Percentiles rank a stretch among this genome's conserved stretches.
Conservation (phyloP, 129 eudicot genomes). For the Oenanthe sinensis region DNA sequence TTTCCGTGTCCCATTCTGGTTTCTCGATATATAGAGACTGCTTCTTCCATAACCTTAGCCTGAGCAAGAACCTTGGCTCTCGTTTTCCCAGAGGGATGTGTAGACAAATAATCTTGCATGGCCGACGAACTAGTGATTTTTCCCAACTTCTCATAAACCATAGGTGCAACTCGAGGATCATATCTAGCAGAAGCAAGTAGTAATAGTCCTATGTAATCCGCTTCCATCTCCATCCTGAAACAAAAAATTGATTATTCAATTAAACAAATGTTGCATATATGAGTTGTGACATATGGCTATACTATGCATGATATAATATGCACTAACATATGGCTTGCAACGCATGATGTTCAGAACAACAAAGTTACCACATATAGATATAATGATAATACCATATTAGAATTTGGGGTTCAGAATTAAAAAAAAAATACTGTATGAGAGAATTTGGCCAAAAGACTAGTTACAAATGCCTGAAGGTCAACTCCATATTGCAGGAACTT, state of each 20-base stretch:
- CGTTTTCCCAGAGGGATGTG: conserved; percentile 91
- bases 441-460: background rate
- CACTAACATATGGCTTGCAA: too few species aligned
- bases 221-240: conserved; percentile 92
- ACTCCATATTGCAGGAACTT: background rate
- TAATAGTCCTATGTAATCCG: conserved; percentile 83
- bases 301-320: too few species aligned
- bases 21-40: conserved; percentile 49
- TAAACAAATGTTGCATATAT: background rate
- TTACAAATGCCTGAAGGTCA: background rate
- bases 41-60: conserved; percentile 88
- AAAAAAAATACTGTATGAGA: background rate
- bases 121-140: conserved; percentile 47
- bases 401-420: background rate
- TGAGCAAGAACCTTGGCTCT: conserved; percentile 61
- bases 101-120: conserved; percentile 76
- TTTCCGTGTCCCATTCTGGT: conserved; percentile 39
- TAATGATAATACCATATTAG: background rate
- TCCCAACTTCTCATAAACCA: conserved; percentile 73
- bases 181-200: conserved; percentile 81
- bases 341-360: too few species aligned
- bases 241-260: background rate
- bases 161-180: conserved; percentile 76
- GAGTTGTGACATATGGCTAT: background rate
- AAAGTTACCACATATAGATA: background rate